Base-by-base conservation (phyloP, 2,329 filamentous ascomycete genomes). In the Acrocalymma vagum region DNA sequence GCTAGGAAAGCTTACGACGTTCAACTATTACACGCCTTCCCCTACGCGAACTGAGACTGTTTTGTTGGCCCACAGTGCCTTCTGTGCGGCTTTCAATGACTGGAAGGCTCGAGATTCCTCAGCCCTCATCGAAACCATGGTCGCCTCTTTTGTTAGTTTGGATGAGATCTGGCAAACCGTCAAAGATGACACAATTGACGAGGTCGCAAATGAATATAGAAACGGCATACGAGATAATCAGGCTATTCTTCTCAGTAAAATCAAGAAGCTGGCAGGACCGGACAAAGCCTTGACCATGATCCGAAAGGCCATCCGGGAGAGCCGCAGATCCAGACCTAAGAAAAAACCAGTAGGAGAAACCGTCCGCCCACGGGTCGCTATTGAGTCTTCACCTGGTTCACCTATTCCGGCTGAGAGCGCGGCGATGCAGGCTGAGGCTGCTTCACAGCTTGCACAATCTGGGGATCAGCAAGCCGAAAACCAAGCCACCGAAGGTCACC, bases 111-210 rank as follows among this genome's bases (percentile, higher is more conserved):
- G 88, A 36, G 89, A 93, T 63, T 89, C 87, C 0, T 85, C 85
- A 38, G 85, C 88, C 0, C 75, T 94, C 4, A 83, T 93, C 36
- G 87, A 92, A 57, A 86, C 90, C 39, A 92, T 94, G 88, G 78
- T 93, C n/a, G 80, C 89, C 59, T 88, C 90, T 51, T 92, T 93
- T 66, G 87, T 92, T 13, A 88, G 91, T 62, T 79, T 94, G 2
- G 89, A 94, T 60, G 86, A 86, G 23, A 93, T 93, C 31, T 88
- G 88, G 78, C 87, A 91, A 62, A 88, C 86, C 3, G 87, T 94
- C 63, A 91, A 90, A 65, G 85, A 90, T 56, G 85, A 85, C 36
- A 88, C 84, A 0, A 84, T 88, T 31, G 84, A 86, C 25, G 82
- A 84, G 11, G 88, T 90, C 3, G 82, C 87, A 1, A 83, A 82